These are phyloP conservation scores for Aphanoascus verrucosus DNA, from an alignment of 2,329 filamentous ascomycete genomes.

Conservation along the genomic window DNA sequence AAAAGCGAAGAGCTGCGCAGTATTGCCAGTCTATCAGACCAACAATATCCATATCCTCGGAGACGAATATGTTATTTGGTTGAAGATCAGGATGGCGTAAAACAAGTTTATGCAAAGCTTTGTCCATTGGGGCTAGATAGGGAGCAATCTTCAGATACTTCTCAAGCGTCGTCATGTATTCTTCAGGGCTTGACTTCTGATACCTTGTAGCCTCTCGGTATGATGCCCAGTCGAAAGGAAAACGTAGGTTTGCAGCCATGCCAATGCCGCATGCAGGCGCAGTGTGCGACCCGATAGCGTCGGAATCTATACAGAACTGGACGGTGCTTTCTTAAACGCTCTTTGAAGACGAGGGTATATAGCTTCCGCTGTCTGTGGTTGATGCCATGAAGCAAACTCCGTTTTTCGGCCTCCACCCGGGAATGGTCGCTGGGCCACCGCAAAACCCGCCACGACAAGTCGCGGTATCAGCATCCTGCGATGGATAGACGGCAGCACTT, in stretches of 20 bases:
- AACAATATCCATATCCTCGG: slow-evolving; percentile 24
- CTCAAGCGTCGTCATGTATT: slow-evolving; percentile 16
- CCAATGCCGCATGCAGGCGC: slow-evolving; percentile 11
- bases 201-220: slow-evolving; percentile 15
- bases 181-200: slow-evolving; percentile 12
- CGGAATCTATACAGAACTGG: neutral
- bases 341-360: neutral
- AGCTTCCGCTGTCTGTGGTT: slow-evolving; percentile 17
- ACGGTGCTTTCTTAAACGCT: neutral
- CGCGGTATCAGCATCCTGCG: neutral
- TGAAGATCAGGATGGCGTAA: slow-evolving; percentile 22
- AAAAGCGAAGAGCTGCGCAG: slow-evolving; percentile 27
- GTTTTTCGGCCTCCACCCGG: slow-evolving; percentile 17
- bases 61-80: slow-evolving; percentile 25
- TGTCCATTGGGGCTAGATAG: slow-evolving; percentile 11
- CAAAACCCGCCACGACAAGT: slow-evolving; percentile 7
- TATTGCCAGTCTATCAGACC: slow-evolving; percentile 38
- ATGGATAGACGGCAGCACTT: neutral
- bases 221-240: slow-evolving; percentile 17
- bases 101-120: slow-evolving; percentile 14
- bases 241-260: slow-evolving; percentile 15
- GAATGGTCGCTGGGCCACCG: slow-evolving; percentile 16
- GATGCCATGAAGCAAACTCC: slow-evolving; percentile 9
- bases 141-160: slow-evolving; percentile 15
- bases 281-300: neutral